phyloP scores from a whole-genome alignment of 345 rosid genomes.

The Nasturtium officinale region DNA sequence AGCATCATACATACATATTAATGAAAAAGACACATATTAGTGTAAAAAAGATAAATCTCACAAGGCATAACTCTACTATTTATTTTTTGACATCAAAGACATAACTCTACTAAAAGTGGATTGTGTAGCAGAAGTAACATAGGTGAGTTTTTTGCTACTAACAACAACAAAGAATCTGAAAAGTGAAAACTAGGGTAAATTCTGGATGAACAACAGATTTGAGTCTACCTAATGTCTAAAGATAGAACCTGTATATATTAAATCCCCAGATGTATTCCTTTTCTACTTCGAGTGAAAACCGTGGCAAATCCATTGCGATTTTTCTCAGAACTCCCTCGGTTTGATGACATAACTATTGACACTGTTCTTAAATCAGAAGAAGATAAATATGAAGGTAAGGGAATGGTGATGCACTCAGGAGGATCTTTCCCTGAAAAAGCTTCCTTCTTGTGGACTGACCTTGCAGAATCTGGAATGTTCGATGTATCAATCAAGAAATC shows the following conservation, averaged over 20 bases:
- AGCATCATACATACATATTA: neutral
- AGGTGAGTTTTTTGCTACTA: neutral
- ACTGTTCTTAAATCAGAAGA: neutral
- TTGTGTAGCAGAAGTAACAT: neutral
- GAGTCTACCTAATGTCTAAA: conserved; percentile 22
- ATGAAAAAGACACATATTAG: too few relatives aligned
- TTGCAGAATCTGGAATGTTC: conserved; percentile 41
- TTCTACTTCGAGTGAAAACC: conserved; percentile 77
- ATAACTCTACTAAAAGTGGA: neutral
- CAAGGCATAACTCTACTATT: too few relatives aligned
- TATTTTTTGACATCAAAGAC: too few relatives aligned
- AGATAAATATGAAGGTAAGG: conserved; percentile 40
- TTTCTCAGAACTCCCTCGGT: conserved; percentile 63
- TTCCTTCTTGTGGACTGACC: conserved; percentile 48
- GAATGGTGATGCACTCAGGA: conserved; percentile 12
- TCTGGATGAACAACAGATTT: neutral
- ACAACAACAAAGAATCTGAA: neutral
- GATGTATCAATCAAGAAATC: conserved; percentile 82
- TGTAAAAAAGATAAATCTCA: conserved; percentile 1
- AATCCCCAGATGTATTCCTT: conserved; percentile 75
- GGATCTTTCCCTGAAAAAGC: conserved; percentile 44
- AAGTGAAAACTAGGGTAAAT: conserved; percentile 1
- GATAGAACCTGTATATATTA: conserved; percentile 36
- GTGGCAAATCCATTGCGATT: conserved; percentile 86
- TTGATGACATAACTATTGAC: conserved; percentile 32